A percentile compares a stretch with the other conserved stretches of the same genome.
phyloP scores from a whole-genome alignment of 305 asterid genomes.

The Solanum hybrid region DNA sequence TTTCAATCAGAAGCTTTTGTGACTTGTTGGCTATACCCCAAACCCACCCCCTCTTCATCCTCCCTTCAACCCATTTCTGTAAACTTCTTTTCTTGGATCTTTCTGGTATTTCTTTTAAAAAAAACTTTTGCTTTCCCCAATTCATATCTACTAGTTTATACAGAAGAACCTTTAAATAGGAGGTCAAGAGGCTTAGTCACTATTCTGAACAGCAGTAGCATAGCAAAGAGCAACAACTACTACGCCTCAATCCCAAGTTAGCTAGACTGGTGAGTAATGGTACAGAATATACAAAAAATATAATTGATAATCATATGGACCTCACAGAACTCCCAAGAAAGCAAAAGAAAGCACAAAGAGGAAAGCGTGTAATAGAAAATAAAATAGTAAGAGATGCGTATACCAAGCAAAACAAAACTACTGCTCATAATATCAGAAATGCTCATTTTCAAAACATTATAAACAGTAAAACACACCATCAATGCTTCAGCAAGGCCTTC shows the following conservation, averaged over 20 bases:
- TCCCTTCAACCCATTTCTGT: neutral
- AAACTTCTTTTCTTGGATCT: neutral
- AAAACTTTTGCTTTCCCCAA: neutral
- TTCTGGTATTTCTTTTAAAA: neutral
- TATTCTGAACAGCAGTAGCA: neutral
- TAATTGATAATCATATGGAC: neutral
- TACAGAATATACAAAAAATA: neutral
- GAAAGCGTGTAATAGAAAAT: neutral
- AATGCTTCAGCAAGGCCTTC: slow-evolving; percentile 96
- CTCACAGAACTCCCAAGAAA: neutral
- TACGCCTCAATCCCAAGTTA: neutral
- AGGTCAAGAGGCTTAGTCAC: neutral
- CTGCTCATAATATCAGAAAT: neutral
- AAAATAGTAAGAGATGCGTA: neutral
- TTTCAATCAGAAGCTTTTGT: neutral
- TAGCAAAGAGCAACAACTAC: neutral
- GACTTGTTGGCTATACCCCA: neutral
- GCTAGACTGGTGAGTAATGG: neutral
- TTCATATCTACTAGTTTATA: neutral
- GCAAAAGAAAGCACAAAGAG: neutral
- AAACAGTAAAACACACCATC: slow-evolving; percentile 39
- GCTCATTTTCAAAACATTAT: neutral
- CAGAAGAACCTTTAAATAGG: neutral
- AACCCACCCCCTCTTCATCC: neutral
- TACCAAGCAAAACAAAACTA: neutral